phyloP scores from a whole-genome alignment of 495 filamentous ascomycete genomes.

The Choiromyces venosus region DNA sequence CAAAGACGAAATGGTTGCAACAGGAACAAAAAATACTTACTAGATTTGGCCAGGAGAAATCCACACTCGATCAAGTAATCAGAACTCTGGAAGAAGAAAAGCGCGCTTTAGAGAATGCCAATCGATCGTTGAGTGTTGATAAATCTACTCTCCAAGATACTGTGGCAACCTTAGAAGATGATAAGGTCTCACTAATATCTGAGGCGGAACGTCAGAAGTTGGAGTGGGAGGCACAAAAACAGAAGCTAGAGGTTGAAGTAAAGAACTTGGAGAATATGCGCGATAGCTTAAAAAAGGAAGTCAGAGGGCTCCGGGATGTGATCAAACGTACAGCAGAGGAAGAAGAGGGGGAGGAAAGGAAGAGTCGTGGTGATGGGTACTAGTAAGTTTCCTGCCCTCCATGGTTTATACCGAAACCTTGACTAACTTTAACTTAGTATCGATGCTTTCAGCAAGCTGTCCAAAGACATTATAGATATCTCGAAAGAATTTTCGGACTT shows the following conservation, averaged over 20 bases:
- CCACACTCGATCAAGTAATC: constrained; percentile 30
- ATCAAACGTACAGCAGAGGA: constrained; percentile 56
- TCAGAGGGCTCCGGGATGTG: constrained; percentile 54
- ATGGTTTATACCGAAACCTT: constrained; percentile 26
- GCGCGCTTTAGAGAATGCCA: constrained; percentile 41
- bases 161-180: constrained; percentile 29
- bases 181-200: constrained; percentile 31
- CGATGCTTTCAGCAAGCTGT: constrained; percentile 56
- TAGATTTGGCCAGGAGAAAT: constrained; percentile 36
- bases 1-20: constrained; percentile 34
- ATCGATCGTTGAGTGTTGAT: constrained; percentile 43
- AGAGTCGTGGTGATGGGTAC: constrained; percentile 57
- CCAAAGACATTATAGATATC: constrained; percentile 55
- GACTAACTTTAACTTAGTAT: constrained; percentile 48
- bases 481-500: constrained; percentile 56
- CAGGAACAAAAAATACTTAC: constrained; percentile 36
- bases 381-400: constrained; percentile 51
- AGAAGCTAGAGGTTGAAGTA: constrained; percentile 49
- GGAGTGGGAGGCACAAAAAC: constrained; percentile 50
- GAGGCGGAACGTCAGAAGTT: constrained; percentile 47
- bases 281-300: constrained; percentile 52
- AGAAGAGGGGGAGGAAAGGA: constrained; percentile 50
- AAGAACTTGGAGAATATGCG: constrained; percentile 52
- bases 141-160: constrained; percentile 35
- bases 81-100: constrained; percentile 32